Percentiles rank a stretch among this genome's conserved stretches.
Conservation (phyloP, 2,329 filamentous ascomycete species). For the Paraphaeosphaeria sporulosa region DNA sequence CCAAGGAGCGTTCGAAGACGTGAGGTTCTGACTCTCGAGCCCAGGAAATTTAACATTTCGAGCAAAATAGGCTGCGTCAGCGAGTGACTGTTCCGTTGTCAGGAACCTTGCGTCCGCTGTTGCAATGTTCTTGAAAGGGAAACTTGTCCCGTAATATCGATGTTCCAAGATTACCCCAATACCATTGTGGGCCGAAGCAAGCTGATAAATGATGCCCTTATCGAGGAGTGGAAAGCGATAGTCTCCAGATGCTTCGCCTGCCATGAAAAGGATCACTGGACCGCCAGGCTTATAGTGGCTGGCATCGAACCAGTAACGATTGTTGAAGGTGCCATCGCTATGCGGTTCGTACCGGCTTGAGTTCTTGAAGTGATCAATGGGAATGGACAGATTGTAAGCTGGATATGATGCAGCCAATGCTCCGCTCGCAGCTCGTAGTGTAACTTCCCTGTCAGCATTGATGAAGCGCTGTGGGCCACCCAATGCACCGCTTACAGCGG, state of each 20-base stretch:
- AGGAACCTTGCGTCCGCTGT: constrained; percentile 67
- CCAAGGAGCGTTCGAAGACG: constrained; percentile 70
- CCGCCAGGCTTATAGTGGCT: constrained; percentile 78
- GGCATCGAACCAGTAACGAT: constrained; percentile 85
- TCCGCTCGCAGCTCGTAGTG: not conserved
- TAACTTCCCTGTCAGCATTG: not conserved
- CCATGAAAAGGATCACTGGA: constrained; percentile 78
- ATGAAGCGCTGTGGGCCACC: not conserved
- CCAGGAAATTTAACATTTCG: constrained; percentile 74
- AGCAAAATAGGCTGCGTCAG: constrained; percentile 83
- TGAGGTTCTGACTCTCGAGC: constrained; percentile 67
- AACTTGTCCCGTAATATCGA: constrained; percentile 82
- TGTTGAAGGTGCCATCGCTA: constrained; percentile 68
- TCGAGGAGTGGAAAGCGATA: constrained; percentile 73
- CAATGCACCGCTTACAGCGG: not conserved
- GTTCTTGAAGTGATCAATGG: constrained; percentile 83
- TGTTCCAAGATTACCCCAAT: constrained; percentile 85
- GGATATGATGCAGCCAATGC: not conserved
- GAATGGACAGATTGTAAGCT: constrained; percentile 48
- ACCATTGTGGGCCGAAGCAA: constrained; percentile 71
- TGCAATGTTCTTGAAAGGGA: constrained; percentile 70
- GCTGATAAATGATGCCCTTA: constrained; percentile 76
- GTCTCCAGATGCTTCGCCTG: constrained; percentile 71
- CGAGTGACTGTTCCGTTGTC: constrained; percentile 81
- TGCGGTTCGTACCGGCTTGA: constrained; percentile 80